Percentiles rank a stretch among this genome's conserved stretches.
Conservation (phyloP, 1,284 basidiomycete species). For the Sparassis latifolia region DNA sequence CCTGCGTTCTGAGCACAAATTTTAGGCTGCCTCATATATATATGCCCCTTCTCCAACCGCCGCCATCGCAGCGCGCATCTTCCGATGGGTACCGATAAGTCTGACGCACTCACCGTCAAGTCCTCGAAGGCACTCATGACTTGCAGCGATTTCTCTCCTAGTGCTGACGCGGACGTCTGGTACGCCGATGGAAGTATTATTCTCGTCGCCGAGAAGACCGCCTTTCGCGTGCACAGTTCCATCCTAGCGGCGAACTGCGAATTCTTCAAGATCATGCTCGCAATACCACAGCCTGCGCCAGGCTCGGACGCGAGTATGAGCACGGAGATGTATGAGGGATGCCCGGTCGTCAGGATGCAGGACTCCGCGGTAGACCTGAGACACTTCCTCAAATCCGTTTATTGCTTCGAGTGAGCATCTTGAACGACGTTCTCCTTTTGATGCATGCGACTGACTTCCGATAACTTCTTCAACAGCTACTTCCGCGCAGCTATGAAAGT, state of each 20-base stretch:
- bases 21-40: too few species aligned
- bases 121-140: too few species aligned
- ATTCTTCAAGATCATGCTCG: conserved; percentile 19
- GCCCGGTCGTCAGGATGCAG: conserved; percentile 13
- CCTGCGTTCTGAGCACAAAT: too few species aligned
- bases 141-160: neutral
- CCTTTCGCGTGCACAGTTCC: conserved; percentile 17
- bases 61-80: neutral
- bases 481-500: conserved; percentile 14
- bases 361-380: conserved; percentile 14
- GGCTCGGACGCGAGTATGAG: neutral
- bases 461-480: conserved; percentile 1
- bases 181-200: conserved; percentile 18
- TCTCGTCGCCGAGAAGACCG: conserved; percentile 13
- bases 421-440: neutral
- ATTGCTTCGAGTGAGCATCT: conserved; percentile 16
- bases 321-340: conserved; percentile 14
- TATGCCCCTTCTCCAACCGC: too few species aligned
- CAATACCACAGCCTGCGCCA: conserved; percentile 15
- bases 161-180: conserved; percentile 10
- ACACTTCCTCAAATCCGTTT: conserved; percentile 18
- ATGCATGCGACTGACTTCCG: neutral
- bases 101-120: too few species aligned
- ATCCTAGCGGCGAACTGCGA: conserved; percentile 12
- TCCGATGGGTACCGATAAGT: too few species aligned